Evolutionary conservation across 208 protist genomes (phyloP).

Genomic region (Porcisia deanei): DNA sequence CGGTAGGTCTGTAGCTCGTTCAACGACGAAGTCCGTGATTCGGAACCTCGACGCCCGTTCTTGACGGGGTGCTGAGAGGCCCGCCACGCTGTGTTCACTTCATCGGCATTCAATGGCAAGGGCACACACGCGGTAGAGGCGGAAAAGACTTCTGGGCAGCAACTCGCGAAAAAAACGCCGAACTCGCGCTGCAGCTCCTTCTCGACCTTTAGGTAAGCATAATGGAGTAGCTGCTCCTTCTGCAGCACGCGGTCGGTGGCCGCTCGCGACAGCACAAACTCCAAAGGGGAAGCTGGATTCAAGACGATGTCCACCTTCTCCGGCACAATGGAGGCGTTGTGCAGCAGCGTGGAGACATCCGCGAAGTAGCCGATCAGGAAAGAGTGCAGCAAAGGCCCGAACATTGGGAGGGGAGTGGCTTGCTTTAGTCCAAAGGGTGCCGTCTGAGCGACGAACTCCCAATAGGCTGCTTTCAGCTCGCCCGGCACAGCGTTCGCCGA

Average conservation of each 20-base stretch:
- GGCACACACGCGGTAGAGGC: constrained; percentile 79
- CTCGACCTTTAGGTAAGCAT: constrained; percentile 77
- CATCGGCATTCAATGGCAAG: constrained; percentile 35
- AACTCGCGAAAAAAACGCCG: constrained; percentile 56
- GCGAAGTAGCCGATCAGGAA: constrained; percentile 90
- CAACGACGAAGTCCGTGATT: background rate
- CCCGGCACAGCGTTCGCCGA: constrained; percentile 1
- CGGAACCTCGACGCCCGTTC: background rate
- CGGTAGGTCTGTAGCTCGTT: constrained; percentile 49
- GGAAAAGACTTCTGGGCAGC: constrained; percentile 64
- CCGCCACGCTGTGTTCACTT: constrained; percentile 25
- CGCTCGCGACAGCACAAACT: constrained; percentile 86
- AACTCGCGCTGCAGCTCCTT: constrained; percentile 81
- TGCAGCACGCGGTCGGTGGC: constrained; percentile 80
- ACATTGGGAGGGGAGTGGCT: constrained; percentile 76
- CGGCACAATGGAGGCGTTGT: constrained; percentile 86
- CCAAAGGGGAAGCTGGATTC: constrained; percentile 79
- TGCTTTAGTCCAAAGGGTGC: constrained; percentile 59
- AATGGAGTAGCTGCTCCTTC: constrained; percentile 63
- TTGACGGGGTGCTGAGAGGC: constrained; percentile 8
- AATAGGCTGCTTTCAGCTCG: constrained; percentile 32
- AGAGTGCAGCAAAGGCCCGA: constrained; percentile 60
- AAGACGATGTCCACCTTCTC: constrained; percentile 86
- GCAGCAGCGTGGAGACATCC: constrained; percentile 83
- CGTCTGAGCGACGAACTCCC: constrained; percentile 42